Evolutionary conservation across 495 filamentous ascomycete genomes (phyloP).

Genomic region (Opeltia flavorubescens): DNA sequence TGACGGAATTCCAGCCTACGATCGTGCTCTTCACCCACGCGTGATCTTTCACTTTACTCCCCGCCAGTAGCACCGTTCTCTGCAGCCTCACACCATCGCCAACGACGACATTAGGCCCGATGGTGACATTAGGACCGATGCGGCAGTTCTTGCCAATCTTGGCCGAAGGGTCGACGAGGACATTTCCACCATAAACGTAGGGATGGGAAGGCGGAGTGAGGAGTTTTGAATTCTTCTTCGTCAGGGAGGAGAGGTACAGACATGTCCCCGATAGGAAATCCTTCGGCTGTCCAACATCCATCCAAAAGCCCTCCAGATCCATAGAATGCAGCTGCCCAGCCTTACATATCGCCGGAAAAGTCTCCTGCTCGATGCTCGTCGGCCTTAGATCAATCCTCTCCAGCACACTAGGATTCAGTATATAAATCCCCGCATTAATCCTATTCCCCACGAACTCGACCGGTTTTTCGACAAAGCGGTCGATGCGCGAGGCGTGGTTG

Average conservation of each 20-base stretch:
- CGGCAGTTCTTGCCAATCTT: conserved; percentile 98
- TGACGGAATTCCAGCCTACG: conserved; percentile 95
- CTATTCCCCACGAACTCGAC: conserved; percentile 99
- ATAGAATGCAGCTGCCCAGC: conserved; percentile 94
- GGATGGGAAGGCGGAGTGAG: conserved; percentile 62
- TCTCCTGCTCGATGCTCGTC: conserved; percentile 99
- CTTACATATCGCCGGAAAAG: conserved; percentile 85
- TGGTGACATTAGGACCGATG: conserved; percentile 94
- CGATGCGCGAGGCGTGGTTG: conserved; percentile 78
- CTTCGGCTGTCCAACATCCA: conserved; percentile 99
- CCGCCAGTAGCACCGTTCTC: conserved; percentile 77
- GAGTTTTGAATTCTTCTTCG: conserved; percentile 82
- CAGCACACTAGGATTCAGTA: conserved; percentile 87
- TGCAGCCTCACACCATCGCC: conserved; percentile 93
- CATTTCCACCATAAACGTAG: conserved; percentile 89
- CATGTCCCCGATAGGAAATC: conserved; percentile 96
- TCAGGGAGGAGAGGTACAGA: conserved; percentile 84
- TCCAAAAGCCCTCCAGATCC: conserved; percentile 98
- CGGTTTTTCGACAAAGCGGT: conserved; percentile 99
- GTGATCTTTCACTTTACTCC: conserved; percentile 94
- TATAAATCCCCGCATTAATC: conserved; percentile 99
- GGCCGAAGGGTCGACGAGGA: conserved; percentile 86
- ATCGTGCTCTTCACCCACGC: conserved; percentile 99
- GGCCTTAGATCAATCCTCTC: conserved; percentile 88
- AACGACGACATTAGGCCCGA: conserved; percentile 87